Conservation (phyloP, 345 rosid genomes). For the Rubroshorea leprosula region DNA sequence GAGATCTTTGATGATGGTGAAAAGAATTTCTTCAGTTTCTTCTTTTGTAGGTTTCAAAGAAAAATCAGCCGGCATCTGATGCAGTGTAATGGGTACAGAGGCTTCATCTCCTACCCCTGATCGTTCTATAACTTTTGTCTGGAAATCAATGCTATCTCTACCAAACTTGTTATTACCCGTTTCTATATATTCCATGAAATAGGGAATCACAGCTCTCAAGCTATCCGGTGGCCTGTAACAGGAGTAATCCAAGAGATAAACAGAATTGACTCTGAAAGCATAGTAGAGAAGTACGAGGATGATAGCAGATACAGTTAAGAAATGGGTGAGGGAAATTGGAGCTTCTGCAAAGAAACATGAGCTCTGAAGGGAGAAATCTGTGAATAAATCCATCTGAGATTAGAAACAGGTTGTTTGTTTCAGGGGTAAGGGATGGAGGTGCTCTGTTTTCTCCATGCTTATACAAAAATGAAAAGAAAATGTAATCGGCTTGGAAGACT, state of each 20-base stretch:
- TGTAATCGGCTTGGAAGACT: neutral
- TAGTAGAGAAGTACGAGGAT: slow-evolving; percentile 19
- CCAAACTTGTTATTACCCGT: slow-evolving; percentile 12
- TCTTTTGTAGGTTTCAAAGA: neutral
- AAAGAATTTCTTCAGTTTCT: slow-evolving; percentile 46
- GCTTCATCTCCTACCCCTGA: slow-evolving; percentile 34
- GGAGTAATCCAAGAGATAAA: slow-evolving; percentile 54
- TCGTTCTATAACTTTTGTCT: slow-evolving; percentile 36
- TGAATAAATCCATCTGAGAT: slow-evolving; percentile 11
- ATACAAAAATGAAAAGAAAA: neutral
- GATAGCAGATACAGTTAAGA: slow-evolving; percentile 15
- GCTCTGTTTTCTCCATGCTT: neutral
- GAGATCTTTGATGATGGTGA: slow-evolving; percentile 41
- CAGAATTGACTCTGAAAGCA: slow-evolving; percentile 19
- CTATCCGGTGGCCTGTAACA: slow-evolving; percentile 45
- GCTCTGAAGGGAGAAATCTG: slow-evolving; percentile 18
- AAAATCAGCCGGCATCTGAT: neutral
- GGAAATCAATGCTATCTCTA: slow-evolving; percentile 38
- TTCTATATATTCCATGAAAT: slow-evolving; percentile 38
- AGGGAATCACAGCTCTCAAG: slow-evolving; percentile 31
- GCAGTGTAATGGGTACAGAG: slow-evolving; percentile 34
- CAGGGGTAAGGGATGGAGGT: neutral
- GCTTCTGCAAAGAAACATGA: slow-evolving; percentile 11
- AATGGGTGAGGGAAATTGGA: slow-evolving; percentile 13
- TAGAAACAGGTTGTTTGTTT: slow-evolving; percentile 9